Evolutionary conservation across 345 rosid species (phyloP), one percentile per base, ranked within the genome.

Genomic region (Abelmoschus esculentus): DNA sequence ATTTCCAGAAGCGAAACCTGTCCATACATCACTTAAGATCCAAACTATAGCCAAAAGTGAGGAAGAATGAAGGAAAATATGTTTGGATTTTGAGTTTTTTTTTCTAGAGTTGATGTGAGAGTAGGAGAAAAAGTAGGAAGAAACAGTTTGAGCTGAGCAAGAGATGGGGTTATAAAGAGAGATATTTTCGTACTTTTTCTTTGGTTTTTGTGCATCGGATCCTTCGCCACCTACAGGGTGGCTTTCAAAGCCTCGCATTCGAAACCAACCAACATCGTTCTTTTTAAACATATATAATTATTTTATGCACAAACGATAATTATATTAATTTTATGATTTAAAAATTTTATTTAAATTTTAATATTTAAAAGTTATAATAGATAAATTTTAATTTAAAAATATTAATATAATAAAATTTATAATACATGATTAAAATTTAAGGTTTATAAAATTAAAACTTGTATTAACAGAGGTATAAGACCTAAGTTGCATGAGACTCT

Each of bases 131-230:
- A 46, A 8, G 28, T 49, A 10, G 56, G 53, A 49, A 3, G 18
- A 49, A 49, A 49, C 53, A 14, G 53, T 49, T 49, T 14, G 2
- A 14, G 53, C 17, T 1, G 6, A 14, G 4, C 14, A 13, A 49
- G 53, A 49, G 53, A 49, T 1, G n/a, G 18, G 6, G 7, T 4
- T 46, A 40, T 46, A 49, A 4, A 49, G n/a, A 49, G 53, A 49
- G 53, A 49, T 13, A 12, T 49, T 49, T 13, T 5, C 2, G 17
- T 13, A 49, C 17, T 49, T 49, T 12, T 49, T 40, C 44, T 49
- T 49, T 12, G n/a, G 53, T 57, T 67, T 34, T 61, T 77, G 52
- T 74, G 85, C 77, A 74, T 82, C 69, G 85, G 83, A 82, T 82
- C 81, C 79, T 56, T 72, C 75, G 70, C 57, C 70, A 49, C 14